Conservation (phyloP, 805 yeast species). For the Kuraishia cidri region DNA sequence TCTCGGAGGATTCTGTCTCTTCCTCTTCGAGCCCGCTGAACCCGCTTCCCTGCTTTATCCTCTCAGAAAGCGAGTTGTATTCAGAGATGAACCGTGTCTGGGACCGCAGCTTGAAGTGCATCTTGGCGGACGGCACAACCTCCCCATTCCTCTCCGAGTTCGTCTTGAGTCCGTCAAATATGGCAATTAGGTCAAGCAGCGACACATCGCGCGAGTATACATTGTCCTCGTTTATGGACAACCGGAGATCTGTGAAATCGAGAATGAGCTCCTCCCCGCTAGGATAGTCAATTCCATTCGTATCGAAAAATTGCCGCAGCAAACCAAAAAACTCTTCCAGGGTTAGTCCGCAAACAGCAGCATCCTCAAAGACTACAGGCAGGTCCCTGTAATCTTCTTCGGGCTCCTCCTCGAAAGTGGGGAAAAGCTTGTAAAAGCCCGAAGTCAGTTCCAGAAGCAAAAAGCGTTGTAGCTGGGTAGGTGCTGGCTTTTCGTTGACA, state of each 20-base stretch:
- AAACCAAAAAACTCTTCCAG: slow-evolving; percentile 5
- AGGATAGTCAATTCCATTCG: slow-evolving; percentile 4
- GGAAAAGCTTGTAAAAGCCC: no score
- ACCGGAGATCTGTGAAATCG: slow-evolving; percentile 11
- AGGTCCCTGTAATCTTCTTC: no score
- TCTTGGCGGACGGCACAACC: slow-evolving; percentile 13
- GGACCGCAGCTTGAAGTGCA: slow-evolving; percentile 10
- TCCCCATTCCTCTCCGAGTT: slow-evolving; percentile 10
- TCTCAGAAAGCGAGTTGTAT: slow-evolving; percentile 4
- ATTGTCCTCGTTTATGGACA: slow-evolving; percentile 16
- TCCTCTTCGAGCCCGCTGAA: slow-evolving; percentile 9
- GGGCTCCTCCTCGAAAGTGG: no score
- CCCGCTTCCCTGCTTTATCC: slow-evolving; percentile 8
- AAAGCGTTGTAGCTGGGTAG: no score
- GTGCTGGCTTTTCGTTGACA: no score
- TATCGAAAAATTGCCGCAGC: slow-evolving; percentile 4
- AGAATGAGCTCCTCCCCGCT: slow-evolving; percentile 8
- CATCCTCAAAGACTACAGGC: slow-evolving; percentile 11
- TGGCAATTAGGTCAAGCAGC: slow-evolving; percentile 11
- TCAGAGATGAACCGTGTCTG: slow-evolving; percentile 7
- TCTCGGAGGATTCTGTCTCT: no score
- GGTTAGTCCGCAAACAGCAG: slow-evolving; percentile 9
- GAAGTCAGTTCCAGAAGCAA: no score
- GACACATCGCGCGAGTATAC: slow-evolving; percentile 6
- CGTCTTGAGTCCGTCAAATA: slow-evolving; percentile 10